phyloP scores from a whole-genome alignment of 805 yeast species.

The Lipomyces starkeyi region DNA sequence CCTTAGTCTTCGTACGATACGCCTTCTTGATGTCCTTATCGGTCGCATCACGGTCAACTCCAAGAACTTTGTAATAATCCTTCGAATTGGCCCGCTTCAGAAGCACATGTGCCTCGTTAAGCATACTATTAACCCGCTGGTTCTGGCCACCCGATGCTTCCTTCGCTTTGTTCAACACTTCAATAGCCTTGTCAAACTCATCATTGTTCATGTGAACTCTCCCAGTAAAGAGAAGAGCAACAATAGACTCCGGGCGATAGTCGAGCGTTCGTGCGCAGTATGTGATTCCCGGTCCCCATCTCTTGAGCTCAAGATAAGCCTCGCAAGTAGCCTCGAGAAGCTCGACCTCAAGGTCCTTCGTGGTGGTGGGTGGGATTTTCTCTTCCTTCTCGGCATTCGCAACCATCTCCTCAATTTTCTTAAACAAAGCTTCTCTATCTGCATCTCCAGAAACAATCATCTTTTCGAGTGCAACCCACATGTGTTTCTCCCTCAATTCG shows the following conservation, averaged over 20 bases:
- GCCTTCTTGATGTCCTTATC: constrained; percentile 78
- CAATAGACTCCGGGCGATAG: constrained; percentile 40
- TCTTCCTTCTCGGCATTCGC: constrained; percentile 13
- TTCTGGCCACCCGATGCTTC: constrained; percentile 35
- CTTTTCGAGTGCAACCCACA: constrained; percentile 27
- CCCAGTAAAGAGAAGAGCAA: constrained; percentile 41
- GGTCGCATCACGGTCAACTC: constrained; percentile 68
- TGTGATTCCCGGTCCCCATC: constrained; percentile 41
- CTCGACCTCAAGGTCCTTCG: constrained; percentile 33
- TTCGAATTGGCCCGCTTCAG: constrained; percentile 52
- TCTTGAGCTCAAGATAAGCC: constrained; percentile 33
- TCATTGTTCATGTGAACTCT: constrained; percentile 34
- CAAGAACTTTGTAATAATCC: constrained; percentile 83
- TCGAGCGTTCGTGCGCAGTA: constrained; percentile 43
- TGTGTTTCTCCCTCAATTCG: constrained; percentile 17
- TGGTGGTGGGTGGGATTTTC: constrained; percentile 9
- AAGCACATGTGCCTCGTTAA: constrained; percentile 42
- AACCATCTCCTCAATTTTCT: constrained; percentile 35
- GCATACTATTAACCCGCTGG: constrained; percentile 38
- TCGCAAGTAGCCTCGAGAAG: constrained; percentile 40
- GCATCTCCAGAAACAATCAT: constrained; percentile 14
- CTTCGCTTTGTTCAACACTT: constrained; percentile 38
- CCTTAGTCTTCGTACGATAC: constrained; percentile 75
- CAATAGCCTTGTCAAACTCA: constrained; percentile 42
- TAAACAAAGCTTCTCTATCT: constrained; percentile 32